Conservation (phyloP, 73 alveolate species). For the Paramecium tetraurelia region DNA sequence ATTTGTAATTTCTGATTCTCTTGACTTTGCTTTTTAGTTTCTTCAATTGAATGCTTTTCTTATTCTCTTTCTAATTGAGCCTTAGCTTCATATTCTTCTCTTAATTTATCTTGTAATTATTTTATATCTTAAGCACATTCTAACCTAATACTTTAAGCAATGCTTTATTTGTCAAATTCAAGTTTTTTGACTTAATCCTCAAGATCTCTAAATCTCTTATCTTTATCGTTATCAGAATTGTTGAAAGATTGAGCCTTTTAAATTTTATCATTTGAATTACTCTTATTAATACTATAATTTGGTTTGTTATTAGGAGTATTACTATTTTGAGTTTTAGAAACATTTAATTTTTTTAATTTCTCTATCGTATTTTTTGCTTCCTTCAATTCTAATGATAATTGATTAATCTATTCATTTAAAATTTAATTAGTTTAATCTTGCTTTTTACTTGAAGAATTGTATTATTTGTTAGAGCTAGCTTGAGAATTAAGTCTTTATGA, state of each 20-base stretch:
- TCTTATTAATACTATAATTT: not conserved
- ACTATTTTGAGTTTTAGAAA: not conserved
- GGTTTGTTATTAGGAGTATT: not conserved
- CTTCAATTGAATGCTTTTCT: not conserved
- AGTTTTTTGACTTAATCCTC: not conserved
- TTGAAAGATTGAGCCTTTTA: not conserved
- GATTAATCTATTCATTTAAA: not conserved
- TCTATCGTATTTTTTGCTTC: not conserved
- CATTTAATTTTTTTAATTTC: not conserved
- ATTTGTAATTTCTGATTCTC: not conserved
- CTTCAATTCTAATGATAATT: not conserved
- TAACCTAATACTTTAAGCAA: not conserved
- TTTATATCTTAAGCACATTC: conserved; percentile 1
- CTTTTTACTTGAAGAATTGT: not conserved
- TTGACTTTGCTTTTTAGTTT: not conserved
- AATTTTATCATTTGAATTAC: not conserved
- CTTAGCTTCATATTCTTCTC: not conserved
- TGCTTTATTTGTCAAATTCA: not conserved
- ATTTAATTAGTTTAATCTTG: not conserved
- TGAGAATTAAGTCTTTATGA: not conserved
- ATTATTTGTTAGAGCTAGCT: not conserved
- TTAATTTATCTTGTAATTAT: not conserved
- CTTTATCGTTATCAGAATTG: not conserved
- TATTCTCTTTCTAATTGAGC: not conserved
- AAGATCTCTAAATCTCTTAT: not conserved